Evolutionary conservation across 1,139 yeast genomes (phyloP), one percentile per base, ranked within the genome.

Genomic region (Nakaseomyces nivariensis): DNA sequence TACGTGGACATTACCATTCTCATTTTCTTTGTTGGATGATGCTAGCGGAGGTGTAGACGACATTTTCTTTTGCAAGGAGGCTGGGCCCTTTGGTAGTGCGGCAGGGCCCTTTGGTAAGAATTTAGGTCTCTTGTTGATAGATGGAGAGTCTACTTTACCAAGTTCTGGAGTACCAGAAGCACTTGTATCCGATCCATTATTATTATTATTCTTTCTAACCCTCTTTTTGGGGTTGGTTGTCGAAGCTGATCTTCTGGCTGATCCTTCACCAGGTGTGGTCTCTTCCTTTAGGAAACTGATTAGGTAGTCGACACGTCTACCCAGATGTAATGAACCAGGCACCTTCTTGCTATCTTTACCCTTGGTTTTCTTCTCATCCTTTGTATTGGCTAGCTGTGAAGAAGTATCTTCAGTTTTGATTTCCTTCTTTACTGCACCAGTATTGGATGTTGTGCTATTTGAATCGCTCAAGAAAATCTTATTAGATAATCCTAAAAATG

Each of bases 241-340:
- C 25, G 40, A 41, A 7, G 7, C 31, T 10, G 47, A 37, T 41
- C 42, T 57, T 54, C 47, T 46, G 13, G 45, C 26, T 37, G 45
- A 45, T 11, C 50, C 56, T 8, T 40, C 46, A 27, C 44, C 49
- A 33, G 49, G 54, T 37, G 53, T 45, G 9, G 56, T 52, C 2
- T 58, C 53, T 13, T 54, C 56, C 41, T 47, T 49, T 51, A 92
- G 69, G 31, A 87, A 81, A 2, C 81, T 70, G 43, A 90, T 76
- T 58, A 92, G 74, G 60, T 90, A 92, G 64, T 94, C 98, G 1
- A 87, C 84, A 61, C 99, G 79, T 67, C 99, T 79, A n/a, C 89
- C 90, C 48, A 94, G 72, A 68, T 92, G 99, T 9, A 92, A 94
- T 2, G 97, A 78, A 5, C 95, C 95, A 1, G 99, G 99, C 9